phyloP scores from a whole-genome alignment of 129 eudicot species.

The Chrysanthemum lavandulifolium region DNA sequence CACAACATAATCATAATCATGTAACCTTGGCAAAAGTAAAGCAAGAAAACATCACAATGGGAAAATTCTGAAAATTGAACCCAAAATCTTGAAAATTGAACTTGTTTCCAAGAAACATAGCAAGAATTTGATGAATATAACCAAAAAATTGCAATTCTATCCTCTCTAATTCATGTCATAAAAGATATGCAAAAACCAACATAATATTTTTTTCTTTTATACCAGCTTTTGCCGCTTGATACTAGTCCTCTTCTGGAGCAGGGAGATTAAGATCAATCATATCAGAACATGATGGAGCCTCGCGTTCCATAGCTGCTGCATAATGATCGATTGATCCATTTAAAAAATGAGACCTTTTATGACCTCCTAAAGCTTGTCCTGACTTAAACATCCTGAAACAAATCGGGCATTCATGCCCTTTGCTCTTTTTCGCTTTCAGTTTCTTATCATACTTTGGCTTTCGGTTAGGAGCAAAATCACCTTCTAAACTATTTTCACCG shows the following conservation, averaged over 20 bases:
- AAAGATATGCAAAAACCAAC: slow-evolving; percentile 14
- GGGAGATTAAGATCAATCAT: slow-evolving; percentile 78
- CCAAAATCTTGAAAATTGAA: slow-evolving; percentile 24
- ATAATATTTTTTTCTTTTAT: neutral
- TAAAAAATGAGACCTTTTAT: slow-evolving; percentile 81
- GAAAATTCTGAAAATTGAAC: slow-evolving; percentile 5
- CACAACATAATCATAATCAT: slow-evolving; percentile 15
- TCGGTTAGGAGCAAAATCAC: slow-evolving; percentile 26
- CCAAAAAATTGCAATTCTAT: slow-evolving; percentile 20
- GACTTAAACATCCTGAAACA: slow-evolving; percentile 70
- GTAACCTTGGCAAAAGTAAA: slow-evolving; percentile 3
- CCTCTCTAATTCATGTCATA: slow-evolving; percentile 19
- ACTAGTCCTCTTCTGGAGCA: slow-evolving; percentile 59
- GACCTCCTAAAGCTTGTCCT: slow-evolving; percentile 97
- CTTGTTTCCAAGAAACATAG: slow-evolving; percentile 27
- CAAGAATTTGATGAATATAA: slow-evolving; percentile 27
- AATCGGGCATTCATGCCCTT: slow-evolving; percentile 78
- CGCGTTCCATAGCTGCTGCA: slow-evolving; percentile 29
- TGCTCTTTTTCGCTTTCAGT: slow-evolving; percentile 53
- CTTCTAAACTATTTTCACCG: slow-evolving; percentile 43
- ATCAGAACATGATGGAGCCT: slow-evolving; percentile 33
- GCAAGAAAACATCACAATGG: slow-evolving; percentile 12
- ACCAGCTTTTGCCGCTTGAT: neutral
- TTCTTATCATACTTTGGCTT: slow-evolving; percentile 35
- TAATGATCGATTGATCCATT: slow-evolving; percentile 37